Base-by-base conservation (phyloP, 192 early-diverging fungal species). In the Coemansia sp. region DNA sequence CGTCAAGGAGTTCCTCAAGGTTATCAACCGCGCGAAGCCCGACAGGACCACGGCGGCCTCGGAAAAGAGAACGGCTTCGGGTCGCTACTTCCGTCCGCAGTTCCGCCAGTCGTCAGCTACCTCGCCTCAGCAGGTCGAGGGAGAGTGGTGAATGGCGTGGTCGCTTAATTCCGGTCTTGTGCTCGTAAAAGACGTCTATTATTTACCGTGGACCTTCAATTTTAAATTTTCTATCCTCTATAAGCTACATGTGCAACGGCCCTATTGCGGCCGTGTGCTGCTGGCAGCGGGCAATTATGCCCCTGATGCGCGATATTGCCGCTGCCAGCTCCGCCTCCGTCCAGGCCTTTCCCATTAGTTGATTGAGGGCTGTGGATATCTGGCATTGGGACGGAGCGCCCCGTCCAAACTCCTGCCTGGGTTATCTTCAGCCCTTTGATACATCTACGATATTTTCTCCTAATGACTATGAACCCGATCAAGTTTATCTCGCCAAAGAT, bases 11-110 rank as follows among this genome's bases (percentile, higher is more conserved):
- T 96, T 99, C 82, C 82, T 99, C 70, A 99, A 97, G 89, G 95
- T 99, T 9, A 86, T 99, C 62, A 99, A 99, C 84, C 88, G 97
- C 57, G 97, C 97, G 64, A 97, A 95, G 82, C 97, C 97, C 21
- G 97, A 99, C 59, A 64, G 75, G 36, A 56, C 56, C 42, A 79
- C 85, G n/a, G 79, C 83, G 53, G 69, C 77, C 57, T 82, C 81
- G 1, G 93, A 95, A 61, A 92, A 89, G 86, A 93, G 91, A 65
- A 87, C 89, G 3, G 89, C 82, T 4, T 75, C 73, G 2, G 83
- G 83, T 10, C 77, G 83, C 60, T 84, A 79, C 56, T 75, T 84
- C 73, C 83, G 83, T 42, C 83, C 83, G 36, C 73, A 82, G 57
- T 75, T 82, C 68, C 79, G 79, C 58, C 70, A 82, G 64, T 68